Evolutionary conservation across 306 rosid species (phyloP), one percentile per base, ranked within the genome.

Genomic region (Fagus sylvatica): DNA sequence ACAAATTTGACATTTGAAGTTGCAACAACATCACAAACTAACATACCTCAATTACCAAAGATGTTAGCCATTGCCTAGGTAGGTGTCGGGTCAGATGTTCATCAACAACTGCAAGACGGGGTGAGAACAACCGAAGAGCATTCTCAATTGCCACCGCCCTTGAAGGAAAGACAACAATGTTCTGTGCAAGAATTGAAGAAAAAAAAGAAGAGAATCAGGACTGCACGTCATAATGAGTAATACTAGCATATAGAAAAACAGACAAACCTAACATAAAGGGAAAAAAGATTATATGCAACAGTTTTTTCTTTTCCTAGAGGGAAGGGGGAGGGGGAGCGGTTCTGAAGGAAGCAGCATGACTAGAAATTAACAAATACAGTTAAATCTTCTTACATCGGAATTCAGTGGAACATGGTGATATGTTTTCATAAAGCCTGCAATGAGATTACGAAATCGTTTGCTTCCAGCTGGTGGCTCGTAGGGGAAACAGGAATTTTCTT

Each of bases 401-500:
- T 74, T 86, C 69, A 95, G 90, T 57, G 98, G 99, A 78, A 93
- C 75, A 54, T 94, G 96, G 80, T 95, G 99, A 90, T 95, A 95
- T 30, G 97, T 93, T 87, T 93, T 95, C 88, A 95, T 78, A 78
- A 95, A 95, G 19, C 91, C 93, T 75, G 98, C 98, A 86, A 95
- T 88, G 80, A 93, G 97, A 80, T 79, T 89, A 66, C 99, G 93
- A 64, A 95, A 95, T n/a, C 77, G 89, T 75, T 82, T 91, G 89
- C 88, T 91, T 85, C 99, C 99, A 12, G 95, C 96, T 1, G 99
- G 97, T 85, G 96, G 99, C 88, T 95, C 99, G 75, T 91, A 95
- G 5, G 92, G 86, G 85, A 93, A 85, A 86, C 54, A 78, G 7
- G 88, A 85, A 86, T 79, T 88, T 77, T 86, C 88, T 79, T 90